Conservation (phyloP, 148 eudicot genomes). For the Nepenthes gracilis region DNA sequence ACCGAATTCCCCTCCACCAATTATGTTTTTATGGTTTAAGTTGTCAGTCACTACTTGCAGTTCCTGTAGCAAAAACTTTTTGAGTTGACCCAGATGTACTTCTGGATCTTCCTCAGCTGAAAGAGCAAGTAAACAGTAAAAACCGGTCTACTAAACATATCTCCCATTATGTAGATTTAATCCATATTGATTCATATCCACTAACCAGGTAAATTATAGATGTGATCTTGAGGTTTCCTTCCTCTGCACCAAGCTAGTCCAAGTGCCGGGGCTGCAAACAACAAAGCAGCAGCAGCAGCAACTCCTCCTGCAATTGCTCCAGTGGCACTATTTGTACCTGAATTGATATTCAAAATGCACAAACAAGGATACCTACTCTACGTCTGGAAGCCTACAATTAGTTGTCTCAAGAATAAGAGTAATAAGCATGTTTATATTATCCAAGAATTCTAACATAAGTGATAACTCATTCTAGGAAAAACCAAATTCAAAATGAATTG, state of each 20-base stretch:
- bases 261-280: slow-evolving; percentile 42
- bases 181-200: neutral
- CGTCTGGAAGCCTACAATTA: neutral
- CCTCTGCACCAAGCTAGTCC: slow-evolving; percentile 33
- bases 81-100: slow-evolving; percentile 48
- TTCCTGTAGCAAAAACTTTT: slow-evolving; percentile 42
- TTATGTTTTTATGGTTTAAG: slow-evolving; percentile 32
- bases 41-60: slow-evolving; percentile 38
- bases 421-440: too few relatives aligned
- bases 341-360: slow-evolving; percentile 1
- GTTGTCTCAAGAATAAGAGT: neutral
- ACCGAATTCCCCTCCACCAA: slow-evolving; percentile 44
- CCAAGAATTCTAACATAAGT: too few relatives aligned
- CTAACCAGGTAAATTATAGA: slow-evolving; percentile 49
- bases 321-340: slow-evolving; percentile 25
- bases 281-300: slow-evolving; percentile 38
- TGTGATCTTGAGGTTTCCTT: slow-evolving; percentile 34
- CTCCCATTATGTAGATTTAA: neutral
- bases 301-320: slow-evolving; percentile 44
- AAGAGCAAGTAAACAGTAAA: neutral
- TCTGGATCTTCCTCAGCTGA: slow-evolving; percentile 60
- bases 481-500: neutral
- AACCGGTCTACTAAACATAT: neutral
- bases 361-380: neutral
- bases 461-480: too few relatives aligned